Evolutionary conservation across 371 early-diverging fungal genomes (phyloP), one percentile per base, ranked within the genome.

Genomic region (Mucor indicus): DNA sequence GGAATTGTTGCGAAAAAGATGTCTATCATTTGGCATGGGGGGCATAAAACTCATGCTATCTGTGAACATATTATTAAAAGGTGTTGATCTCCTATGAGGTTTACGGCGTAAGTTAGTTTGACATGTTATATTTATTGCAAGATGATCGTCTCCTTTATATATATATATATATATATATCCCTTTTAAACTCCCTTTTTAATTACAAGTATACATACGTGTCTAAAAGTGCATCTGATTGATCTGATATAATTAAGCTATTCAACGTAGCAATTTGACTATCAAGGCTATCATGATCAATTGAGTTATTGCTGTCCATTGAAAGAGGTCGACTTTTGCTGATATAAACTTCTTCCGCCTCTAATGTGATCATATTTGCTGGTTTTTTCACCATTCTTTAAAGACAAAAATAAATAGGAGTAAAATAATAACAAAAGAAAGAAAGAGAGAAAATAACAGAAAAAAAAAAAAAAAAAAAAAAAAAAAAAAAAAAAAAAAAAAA

Each of bases 141-240:
- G n/a, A n/a, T n/a, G n/a, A n/a, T n/a, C n/a, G n/a, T n/a, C n/a
- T n/a, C n/a, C n/a, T n/a, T n/a, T n/a, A n/a, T n/a, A n/a, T n/a
- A n/a, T n/a, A n/a, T n/a, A n/a, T n/a, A n/a, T n/a, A n/a, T n/a
- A n/a, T n/a, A n/a, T n/a, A n/a, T n/a, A n/a, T n/a, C n/a, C n/a
- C n/a, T n/a, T n/a, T n/a, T n/a, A n/a, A n/a, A n/a, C n/a, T n/a
- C n/a, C n/a, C n/a, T n/a, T n/a, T n/a, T n/a, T n/a, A n/a, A n/a
- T n/a, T n/a, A n/a, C n/a, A n/a, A n/a, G n/a, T n/a, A n/a, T n/a
- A 58, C 60, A 50, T 60, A 60, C 60, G 60, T 60, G 50, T 54
- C 52, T 10, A 50, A 31, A 35, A 48, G 4, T n/a, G 47, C 20
- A 39, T 47, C 23, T 36, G 39, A 52, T 6, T 44, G 55, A 32